phyloP scores from a whole-genome alignment of 2,329 filamentous ascomycete species.

The Trichoderma endophyticum region DNA sequence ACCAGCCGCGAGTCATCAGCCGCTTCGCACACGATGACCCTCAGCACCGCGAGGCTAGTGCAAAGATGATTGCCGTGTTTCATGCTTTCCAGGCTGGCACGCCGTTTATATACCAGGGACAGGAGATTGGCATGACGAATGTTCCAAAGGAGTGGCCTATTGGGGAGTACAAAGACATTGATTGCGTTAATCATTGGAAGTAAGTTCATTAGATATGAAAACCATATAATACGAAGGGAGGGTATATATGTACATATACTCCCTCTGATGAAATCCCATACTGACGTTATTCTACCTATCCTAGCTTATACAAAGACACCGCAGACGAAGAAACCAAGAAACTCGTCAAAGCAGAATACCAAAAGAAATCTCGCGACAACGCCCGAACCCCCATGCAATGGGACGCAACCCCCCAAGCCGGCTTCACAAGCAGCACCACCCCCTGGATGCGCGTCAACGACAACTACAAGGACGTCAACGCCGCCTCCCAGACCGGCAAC shows the following conservation, averaged over 20 bases:
- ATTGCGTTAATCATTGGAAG: conserved; percentile 52
- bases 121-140: conserved; percentile 66
- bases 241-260: neutral
- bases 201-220: conserved; percentile 26
- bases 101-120: conserved; percentile 66
- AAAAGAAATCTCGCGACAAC: conserved; percentile 64
- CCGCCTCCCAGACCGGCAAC: conserved; percentile 49
- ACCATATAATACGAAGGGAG: neutral
- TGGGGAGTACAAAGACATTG: conserved; percentile 66
- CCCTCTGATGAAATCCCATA: neutral
- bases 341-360: conserved; percentile 44
- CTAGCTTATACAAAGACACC: conserved; percentile 37
- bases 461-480: conserved; percentile 61
- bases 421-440: conserved; percentile 56
- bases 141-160: conserved; percentile 59
- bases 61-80: conserved; percentile 59
- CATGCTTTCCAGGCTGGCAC: conserved; percentile 59
- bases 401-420: conserved; percentile 56
- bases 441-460: conserved; percentile 73
- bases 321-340: conserved; percentile 38
- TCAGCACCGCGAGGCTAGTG: conserved; percentile 46
- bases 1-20: conserved; percentile 59
- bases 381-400: conserved; percentile 71
- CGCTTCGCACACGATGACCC: conserved; percentile 52
- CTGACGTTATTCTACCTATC: neutral